phyloP scores from a whole-genome alignment of 1,139 yeast genomes.

The Yamadazyma sp. region DNA sequence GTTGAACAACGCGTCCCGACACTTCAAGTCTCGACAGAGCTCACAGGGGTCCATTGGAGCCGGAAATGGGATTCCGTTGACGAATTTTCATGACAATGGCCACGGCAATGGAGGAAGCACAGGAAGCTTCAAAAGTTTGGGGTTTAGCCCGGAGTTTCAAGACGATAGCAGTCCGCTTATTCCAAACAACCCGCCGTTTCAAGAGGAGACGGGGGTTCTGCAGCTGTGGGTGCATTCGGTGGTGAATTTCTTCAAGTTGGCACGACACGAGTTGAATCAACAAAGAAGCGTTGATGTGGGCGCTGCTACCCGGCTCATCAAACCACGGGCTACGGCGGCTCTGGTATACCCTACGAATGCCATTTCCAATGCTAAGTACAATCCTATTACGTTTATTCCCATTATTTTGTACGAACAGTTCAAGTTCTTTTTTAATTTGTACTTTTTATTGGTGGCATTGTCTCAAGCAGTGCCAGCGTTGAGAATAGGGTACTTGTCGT shows the following conservation, averaged over 20 bases:
- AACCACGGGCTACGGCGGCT: constrained; percentile 30
- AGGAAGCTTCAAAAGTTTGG: not conserved
- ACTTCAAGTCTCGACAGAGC: constrained; percentile 23
- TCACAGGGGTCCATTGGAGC: constrained; percentile 34
- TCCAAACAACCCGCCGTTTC: constrained; percentile 19
- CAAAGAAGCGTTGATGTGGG: constrained; percentile 10
- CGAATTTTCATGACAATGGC: constrained; percentile 13
- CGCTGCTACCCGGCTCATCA: constrained; percentile 30
- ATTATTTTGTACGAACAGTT: constrained; percentile 90
- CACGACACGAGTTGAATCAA: constrained; percentile 28
- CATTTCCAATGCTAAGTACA: constrained; percentile 91
- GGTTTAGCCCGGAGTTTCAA: constrained; percentile 4
- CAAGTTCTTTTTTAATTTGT: constrained; percentile 92
- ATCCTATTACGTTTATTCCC: constrained; percentile 85
- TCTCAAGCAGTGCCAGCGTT: constrained; percentile 92
- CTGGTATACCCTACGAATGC: constrained; percentile 71
- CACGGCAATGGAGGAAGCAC: not conserved
- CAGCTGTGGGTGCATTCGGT: constrained; percentile 16
- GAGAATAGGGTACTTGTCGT: constrained; percentile 88
- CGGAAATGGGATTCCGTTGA: constrained; percentile 24
- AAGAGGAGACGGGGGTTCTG: constrained; percentile 22
- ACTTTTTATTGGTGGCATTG: constrained; percentile 87
- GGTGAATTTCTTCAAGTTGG: constrained; percentile 23
- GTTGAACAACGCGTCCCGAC: constrained; percentile 36
- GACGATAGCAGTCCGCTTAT: constrained; percentile 34